Percentiles rank a stretch among this genome's conserved stretches.
These are phyloP conservation scores for Fusarium napiforme DNA, from an alignment of 2,329 filamentous ascomycete genomes.

Conservation along the genomic window DNA sequence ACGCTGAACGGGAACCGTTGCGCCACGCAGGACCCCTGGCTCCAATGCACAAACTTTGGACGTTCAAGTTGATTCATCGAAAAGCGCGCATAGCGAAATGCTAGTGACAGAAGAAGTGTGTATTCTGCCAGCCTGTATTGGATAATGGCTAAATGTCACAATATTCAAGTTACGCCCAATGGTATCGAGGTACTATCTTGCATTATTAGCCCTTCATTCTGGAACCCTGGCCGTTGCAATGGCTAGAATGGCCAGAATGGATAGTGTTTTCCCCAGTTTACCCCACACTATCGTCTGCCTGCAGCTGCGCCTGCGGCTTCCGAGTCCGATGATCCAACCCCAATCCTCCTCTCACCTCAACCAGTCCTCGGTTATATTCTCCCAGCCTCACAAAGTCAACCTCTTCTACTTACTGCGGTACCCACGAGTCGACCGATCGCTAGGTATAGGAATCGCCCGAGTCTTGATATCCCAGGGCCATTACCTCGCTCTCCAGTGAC, in stretches of 20 bases:
- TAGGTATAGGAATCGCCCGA: background rate
- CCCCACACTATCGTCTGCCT: slow-evolving; percentile 36
- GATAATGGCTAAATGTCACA: background rate
- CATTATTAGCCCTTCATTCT: background rate
- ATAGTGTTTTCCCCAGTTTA: slow-evolving; percentile 38
- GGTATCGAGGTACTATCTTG: background rate
- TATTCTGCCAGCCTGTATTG: background rate
- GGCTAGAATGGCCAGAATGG: background rate
- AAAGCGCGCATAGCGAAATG: background rate
- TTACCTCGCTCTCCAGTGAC: background rate
- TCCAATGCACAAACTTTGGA: background rate
- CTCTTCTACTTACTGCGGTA: background rate
- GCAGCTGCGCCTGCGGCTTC: slow-evolving; percentile 18
- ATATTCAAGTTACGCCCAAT: background rate
- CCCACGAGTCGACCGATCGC: background rate
- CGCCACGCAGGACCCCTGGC: background rate
- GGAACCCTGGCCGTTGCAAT: slow-evolving; percentile 17
- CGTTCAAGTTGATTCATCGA: background rate
- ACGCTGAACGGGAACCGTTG: background rate
- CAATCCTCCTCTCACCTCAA: slow-evolving; percentile 2
- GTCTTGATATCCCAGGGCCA: background rate
- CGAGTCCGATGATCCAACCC: slow-evolving; percentile 25
- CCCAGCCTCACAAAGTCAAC: slow-evolving; percentile 14
- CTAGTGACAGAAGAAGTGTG: background rate
- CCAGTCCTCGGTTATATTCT: slow-evolving; percentile 27